Percentiles rank a stretch among this genome's conserved stretches.
Conservation (phyloP, 495 filamentous ascomycete genomes). For the Tuber borchii region DNA sequence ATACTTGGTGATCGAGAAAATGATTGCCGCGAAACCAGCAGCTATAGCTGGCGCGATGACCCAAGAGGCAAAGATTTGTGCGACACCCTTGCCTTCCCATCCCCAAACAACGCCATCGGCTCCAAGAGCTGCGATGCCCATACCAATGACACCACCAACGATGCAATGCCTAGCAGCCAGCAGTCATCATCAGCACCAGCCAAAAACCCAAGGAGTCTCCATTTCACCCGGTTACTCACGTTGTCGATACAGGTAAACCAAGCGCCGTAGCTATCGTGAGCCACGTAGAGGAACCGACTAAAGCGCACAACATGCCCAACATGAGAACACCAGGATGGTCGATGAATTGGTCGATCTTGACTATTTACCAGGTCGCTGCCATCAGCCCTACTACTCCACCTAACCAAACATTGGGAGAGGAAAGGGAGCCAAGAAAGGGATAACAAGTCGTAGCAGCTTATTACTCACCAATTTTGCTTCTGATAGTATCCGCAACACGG, state of each 20-base stretch:
- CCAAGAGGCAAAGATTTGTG: conserved; percentile 57
- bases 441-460: not conserved
- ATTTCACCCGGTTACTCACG: conserved; percentile 36
- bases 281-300: conserved; percentile 55
- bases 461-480: conserved; percentile 51
- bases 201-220: not conserved
- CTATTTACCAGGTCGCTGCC: conserved; percentile 21
- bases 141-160: conserved; percentile 57
- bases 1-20: conserved; percentile 61
- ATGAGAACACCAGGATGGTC: conserved; percentile 53
- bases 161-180: conserved; percentile 49
- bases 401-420: not conserved
- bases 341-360: conserved; percentile 50
- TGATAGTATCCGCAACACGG: conserved; percentile 62
- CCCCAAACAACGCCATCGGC: conserved; percentile 52
- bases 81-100: conserved; percentile 49
- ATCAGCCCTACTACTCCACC: not conserved
- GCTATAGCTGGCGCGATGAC: conserved; percentile 59
- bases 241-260: conserved; percentile 58
- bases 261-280: conserved; percentile 53
- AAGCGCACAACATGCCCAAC: conserved; percentile 59
- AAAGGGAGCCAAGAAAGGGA: not conserved
- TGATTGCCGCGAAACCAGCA: conserved; percentile 53
- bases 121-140: conserved; percentile 57
- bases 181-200: not conserved